phyloP scores from a whole-genome alignment of 108 stramenopile genomes.

The Asterionellopsis glacialis region DNA sequence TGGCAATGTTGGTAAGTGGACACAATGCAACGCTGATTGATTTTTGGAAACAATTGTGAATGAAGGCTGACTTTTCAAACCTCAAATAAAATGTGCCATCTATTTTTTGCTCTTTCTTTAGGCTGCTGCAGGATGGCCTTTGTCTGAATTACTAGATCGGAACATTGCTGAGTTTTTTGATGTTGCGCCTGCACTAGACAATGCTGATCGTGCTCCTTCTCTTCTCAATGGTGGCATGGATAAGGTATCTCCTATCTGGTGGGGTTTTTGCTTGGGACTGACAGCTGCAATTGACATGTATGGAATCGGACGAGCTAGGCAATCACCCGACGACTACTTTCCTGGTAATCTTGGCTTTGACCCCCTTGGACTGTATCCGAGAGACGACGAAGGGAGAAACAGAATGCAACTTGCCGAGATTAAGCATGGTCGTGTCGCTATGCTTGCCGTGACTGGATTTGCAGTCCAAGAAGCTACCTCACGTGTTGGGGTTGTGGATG shows the following conservation, averaged over 20 bases:
- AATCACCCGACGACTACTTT: conserved; percentile 24
- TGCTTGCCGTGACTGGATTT: conserved; percentile 70
- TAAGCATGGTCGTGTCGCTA: conserved; percentile 79
- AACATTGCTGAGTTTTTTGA: conserved; percentile 52
- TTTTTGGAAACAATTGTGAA: background rate
- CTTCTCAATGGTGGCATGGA: conserved; percentile 75
- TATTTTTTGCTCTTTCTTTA: background rate
- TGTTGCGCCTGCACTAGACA: conserved; percentile 39
- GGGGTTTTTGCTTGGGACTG: conserved; percentile 75
- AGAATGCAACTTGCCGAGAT: conserved; percentile 82
- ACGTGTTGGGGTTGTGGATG: conserved; percentile 62
- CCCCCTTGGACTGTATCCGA: conserved; percentile 72
- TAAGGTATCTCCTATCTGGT: conserved; percentile 55
- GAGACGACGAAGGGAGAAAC: conserved; percentile 40
- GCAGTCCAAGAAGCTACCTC: conserved; percentile 58
- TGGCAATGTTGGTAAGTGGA: conserved; percentile 74
- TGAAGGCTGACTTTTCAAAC: conserved; percentile 1
- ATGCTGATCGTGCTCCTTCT: conserved; percentile 63
- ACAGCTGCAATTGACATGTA: conserved; percentile 71
- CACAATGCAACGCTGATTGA: background rate
- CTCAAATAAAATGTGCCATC: background rate
- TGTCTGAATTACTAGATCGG: conserved; percentile 67
- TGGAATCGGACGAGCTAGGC: conserved; percentile 33
- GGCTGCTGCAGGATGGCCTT: conserved; percentile 82
- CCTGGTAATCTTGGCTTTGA: conserved; percentile 87